Percentiles rank a stretch among this genome's conserved stretches.
Conservation (phyloP, 805 yeast genomes). For the Yarrowia sp. region DNA sequence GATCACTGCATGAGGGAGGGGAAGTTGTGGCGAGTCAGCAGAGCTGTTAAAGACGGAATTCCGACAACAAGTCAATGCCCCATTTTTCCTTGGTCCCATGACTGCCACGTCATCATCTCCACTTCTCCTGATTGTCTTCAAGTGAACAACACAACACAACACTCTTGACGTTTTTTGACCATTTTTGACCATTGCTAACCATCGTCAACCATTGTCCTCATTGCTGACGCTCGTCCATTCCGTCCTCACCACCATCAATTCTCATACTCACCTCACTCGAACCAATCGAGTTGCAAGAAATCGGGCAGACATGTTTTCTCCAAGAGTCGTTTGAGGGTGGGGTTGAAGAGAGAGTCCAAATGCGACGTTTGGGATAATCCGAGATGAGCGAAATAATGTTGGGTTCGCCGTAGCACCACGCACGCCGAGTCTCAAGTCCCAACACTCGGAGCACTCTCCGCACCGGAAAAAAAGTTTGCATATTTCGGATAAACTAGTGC, state of each 20-base stretch:
- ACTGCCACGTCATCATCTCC: no score
- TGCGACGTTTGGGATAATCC: conserved; percentile 19
- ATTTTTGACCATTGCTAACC: no score
- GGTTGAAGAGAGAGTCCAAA: not conserved
- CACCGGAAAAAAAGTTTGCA: conserved; percentile 39
- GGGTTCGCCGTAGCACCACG: conserved; percentile 33
- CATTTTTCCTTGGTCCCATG: no score
- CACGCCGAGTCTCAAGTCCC: conserved; percentile 16
- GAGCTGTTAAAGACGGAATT: not conserved
- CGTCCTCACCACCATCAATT: no score
- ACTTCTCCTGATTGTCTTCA: no score
- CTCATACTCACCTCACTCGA: conserved; percentile 37
- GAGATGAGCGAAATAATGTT: conserved; percentile 37
- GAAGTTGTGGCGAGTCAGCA: not conserved
- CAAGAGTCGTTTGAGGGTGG: conserved; percentile 10
- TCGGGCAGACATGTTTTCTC: conserved; percentile 31
- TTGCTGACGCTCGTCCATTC: no score
- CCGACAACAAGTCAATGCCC: no score
- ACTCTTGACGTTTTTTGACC: no score
- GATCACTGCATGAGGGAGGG: no score
- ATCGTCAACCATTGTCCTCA: not conserved
- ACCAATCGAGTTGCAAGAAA: conserved; percentile 31
- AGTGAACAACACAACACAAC: no score
- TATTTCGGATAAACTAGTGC: conserved; percentile 38
- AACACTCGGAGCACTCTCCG: conserved; percentile 32